Conservation (phyloP, 148 eudicot species). For the Spergularia bocconei region DNA sequence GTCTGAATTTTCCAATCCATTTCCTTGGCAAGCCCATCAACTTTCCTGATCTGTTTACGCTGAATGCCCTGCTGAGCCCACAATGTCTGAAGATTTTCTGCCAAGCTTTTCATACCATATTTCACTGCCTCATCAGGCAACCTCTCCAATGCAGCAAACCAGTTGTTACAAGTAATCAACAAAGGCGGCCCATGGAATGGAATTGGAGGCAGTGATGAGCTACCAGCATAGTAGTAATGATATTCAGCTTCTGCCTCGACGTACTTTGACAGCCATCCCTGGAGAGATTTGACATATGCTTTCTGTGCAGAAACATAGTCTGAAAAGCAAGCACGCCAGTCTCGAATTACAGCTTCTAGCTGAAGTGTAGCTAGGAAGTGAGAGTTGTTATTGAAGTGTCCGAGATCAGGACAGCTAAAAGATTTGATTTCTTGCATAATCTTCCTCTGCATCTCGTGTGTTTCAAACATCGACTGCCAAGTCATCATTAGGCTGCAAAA, state of each 20-base stretch:
- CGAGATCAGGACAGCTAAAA: constrained; percentile 23
- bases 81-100: constrained; percentile 32
- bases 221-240: constrained; percentile 4
- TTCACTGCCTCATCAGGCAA: constrained; percentile 41
- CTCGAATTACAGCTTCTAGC: constrained; percentile 46
- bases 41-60: constrained; percentile 44
- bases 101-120: constrained; percentile 41
- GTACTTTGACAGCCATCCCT: constrained; percentile 46
- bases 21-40: constrained; percentile 40
- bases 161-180: constrained; percentile 34
- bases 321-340: constrained; percentile 44
- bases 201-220: constrained; percentile 19
- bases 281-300: constrained; percentile 38
- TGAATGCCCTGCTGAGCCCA: constrained; percentile 51
- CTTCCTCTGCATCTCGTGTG: constrained; percentile 42
- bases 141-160: constrained; percentile 41
- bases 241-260: constrained; percentile 28
- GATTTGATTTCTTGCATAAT: constrained; percentile 39
- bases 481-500: constrained; percentile 42
- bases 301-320: constrained; percentile 41
- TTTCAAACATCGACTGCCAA: constrained; percentile 51
- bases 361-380: constrained; percentile 47
- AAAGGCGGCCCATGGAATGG: constrained; percentile 34
- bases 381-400: constrained; percentile 34
- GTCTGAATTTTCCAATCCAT: constrained; percentile 29